Percentiles rank a stretch among this genome's conserved stretches.
Evolutionary conservation across 345 rosid genomes (phyloP).

Genomic region (Luvunga scandens): DNA sequence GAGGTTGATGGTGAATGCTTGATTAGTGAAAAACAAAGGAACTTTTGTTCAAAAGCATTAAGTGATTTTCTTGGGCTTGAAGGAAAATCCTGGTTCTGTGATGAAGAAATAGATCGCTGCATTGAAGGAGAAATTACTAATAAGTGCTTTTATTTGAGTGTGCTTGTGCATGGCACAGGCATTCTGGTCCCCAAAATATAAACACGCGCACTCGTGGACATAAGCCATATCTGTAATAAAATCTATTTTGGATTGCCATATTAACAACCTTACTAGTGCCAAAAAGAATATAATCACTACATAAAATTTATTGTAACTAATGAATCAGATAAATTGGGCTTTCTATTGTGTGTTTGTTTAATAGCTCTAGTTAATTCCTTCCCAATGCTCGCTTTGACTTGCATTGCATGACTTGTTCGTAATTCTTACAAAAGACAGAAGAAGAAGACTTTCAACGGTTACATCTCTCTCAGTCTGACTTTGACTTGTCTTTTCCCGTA

Average conservation of each 20-base stretch:
- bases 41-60: constrained; percentile 3
- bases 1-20: neutral
- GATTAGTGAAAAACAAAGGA: neutral
- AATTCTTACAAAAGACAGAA: neutral
- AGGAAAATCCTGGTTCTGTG: constrained; percentile 42
- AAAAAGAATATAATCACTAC: no score
- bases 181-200: no score
- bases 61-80: constrained; percentile 18
- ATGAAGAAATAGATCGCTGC: constrained; percentile 32
- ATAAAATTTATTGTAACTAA: no score
- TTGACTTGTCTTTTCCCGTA: no score
- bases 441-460: neutral
- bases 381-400: neutral
- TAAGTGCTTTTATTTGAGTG: neutral
- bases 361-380: no score
- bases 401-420: neutral
- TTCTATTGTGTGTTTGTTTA: no score
- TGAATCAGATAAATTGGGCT: no score
- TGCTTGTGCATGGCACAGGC: neutral
- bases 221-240: no score
- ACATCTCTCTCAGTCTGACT: no score
- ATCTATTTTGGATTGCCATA: no score
- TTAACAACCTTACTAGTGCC: no score
- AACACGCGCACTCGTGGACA: no score
- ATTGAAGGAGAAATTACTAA: constrained; percentile 19